A percentile compares a stretch with the other conserved stretches of the same genome.
phyloP scores from a whole-genome alignment of 345 rosid species.

The Clarkia xantiana region DNA sequence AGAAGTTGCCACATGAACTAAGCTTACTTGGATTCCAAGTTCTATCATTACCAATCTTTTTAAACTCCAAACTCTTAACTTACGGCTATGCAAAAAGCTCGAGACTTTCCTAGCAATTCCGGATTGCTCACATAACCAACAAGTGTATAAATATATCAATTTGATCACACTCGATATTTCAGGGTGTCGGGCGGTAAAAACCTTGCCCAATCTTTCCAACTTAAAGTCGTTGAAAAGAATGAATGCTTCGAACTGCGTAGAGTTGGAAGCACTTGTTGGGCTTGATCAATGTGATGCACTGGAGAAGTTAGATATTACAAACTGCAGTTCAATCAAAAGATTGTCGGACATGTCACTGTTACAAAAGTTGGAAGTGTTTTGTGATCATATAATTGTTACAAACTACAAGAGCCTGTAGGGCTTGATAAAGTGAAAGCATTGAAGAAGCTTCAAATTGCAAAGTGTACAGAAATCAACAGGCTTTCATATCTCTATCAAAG shows the following conservation, averaged over 20 bases:
- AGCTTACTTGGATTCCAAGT: background rate
- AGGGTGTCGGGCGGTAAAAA: background rate
- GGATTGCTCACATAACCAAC: too few relatives aligned
- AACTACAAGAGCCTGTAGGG: too few relatives aligned
- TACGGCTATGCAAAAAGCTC: too few relatives aligned
- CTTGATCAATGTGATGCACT: background rate
- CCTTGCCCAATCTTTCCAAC: background rate
- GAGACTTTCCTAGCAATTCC: too few relatives aligned
- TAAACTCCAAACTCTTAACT: too few relatives aligned
- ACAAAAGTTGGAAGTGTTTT: too few relatives aligned
- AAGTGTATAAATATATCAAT: too few relatives aligned
- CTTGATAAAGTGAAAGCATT: too few relatives aligned
- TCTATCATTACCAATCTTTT: background rate
- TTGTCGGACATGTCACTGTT: background rate
- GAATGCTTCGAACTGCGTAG: conserved; percentile 1
- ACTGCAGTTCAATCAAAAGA: background rate
- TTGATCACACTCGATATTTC: background rate
- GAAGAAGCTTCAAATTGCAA: background rate
- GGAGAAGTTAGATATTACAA: background rate
- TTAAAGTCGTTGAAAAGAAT: background rate
- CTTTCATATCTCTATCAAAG: too few relatives aligned
- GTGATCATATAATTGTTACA: too few relatives aligned
- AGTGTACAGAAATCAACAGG: background rate
- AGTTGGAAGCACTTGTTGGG: background rate
- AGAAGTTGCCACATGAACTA: background rate